Base-by-base conservation (phyloP, 345 rosid genomes). In the Excoecaria agallocha region DNA sequence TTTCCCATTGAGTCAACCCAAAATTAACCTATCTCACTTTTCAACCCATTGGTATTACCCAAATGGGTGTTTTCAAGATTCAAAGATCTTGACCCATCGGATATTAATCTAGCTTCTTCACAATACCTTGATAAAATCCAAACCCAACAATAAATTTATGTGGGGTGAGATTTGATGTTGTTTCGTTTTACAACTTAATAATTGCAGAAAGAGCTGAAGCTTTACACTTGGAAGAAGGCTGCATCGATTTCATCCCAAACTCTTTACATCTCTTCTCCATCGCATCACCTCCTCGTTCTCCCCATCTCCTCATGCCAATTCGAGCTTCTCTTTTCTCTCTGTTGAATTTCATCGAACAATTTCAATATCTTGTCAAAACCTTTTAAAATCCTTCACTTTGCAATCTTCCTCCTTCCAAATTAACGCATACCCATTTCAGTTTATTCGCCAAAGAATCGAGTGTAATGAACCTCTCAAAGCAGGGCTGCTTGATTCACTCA, bases 281-380 rank as follows among this genome's bases (percentile, higher is more conserved):
- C 17, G 50, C n/a, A 1, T 13, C 51, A 1, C 50, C 12, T 56
- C 8, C 43, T 43, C 70, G 12, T 37, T 24, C 5, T n/a, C 35
- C 59, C 46, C 46, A 9, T 43, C 46, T 43, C 50, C 65, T 0
- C 41, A 12, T 4, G 0, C 17, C 0, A 3, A 4, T 6, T 16
- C 8, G 12, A 0, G 1, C 11, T 12, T 20, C 6, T 54, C 24
- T 17, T 75, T 76, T 48, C 66, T 75, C 82, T 84, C 66, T 79
- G 71, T 41, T 73, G 82, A 87, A 87, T 87, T 87, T 87, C 87
- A 73, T 85, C 91, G 74, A 89, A 66, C 91, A 57, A 19, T 75
- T 73, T 70, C 43, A 55, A 35, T 63, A 72, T 77, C 54, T 55
- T 73, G 56, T 43, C 73, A 20, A 60, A n/a, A n/a, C n/a, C n/a